Evolutionary conservation across 2,329 filamentous ascomycete species (phyloP).

Genomic region (Dichotomopilus funicola): DNA sequence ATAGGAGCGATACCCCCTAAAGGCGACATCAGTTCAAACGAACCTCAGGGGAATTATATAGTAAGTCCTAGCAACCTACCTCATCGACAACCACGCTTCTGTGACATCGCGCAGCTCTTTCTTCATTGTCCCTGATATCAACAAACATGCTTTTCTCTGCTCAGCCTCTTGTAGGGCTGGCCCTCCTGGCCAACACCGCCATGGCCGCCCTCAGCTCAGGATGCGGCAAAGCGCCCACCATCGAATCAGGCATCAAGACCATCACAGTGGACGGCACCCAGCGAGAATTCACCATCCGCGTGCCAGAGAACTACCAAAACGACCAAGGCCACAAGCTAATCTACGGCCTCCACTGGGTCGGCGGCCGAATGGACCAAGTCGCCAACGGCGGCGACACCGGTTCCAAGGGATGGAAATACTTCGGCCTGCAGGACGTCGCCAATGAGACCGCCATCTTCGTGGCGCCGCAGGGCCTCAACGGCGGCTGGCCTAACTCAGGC

Average conservation of each 20-base stretch:
- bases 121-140: no score
- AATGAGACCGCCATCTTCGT: conserved; percentile 37
- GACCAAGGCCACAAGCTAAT: conserved; percentile 35
- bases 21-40: no score
- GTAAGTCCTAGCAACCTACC: no score
- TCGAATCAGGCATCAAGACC: not conserved
- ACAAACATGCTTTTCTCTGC: no score
- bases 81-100: no score
- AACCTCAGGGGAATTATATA: no score
- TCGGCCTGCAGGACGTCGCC: conserved; percentile 12
- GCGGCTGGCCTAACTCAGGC: conserved; percentile 37
- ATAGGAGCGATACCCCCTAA: no score
- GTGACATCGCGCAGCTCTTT: no score
- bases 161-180: no score
- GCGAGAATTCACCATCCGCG: conserved; percentile 16
- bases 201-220: not conserved
- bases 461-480: conserved; percentile 35
- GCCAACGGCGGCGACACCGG: conserved; percentile 24
- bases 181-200: not conserved
- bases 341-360: conserved; percentile 36
- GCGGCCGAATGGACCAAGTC: conserved; percentile 21
- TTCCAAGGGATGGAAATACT: conserved; percentile 28
- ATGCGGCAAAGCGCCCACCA: conserved; percentile 1
- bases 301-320: conserved; percentile 34
- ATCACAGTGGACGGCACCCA: conserved; percentile 11